Evolutionary conservation across 345 rosid species (phyloP), one percentile per base, ranked within the genome.

Genomic region (Ceriops zippeliana): DNA sequence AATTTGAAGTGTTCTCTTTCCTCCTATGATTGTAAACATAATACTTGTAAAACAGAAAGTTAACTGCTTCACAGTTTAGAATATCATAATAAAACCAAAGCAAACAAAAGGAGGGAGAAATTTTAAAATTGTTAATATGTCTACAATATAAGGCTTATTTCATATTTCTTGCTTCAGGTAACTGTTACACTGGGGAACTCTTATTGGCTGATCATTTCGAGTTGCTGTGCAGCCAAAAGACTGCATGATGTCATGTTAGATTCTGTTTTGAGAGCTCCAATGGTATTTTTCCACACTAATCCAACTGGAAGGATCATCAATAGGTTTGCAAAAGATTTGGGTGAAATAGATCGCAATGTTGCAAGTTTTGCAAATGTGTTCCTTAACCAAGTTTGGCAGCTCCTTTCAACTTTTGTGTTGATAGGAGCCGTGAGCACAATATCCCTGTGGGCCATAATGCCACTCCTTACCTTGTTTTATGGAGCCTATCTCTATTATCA

Each of bases 401-500:
- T 96, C 59, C 86, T 96, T 74, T 89, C 99, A 65, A 92, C 99
- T 34, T 82, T 96, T 79, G 84, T 86, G 62, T 81, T 96, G 88
- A 90, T 96, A 68, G 99, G 98, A 67, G 75, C 89, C 68, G 93
- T 96, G 70, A 96, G 98, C 91, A 92, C 97, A 58, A 83, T 92
- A 85, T 96, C 99, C 59, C 74, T 96, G 73, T 96, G 99, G 99
- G 90, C 99, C 83, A 89, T 96, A 73, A 77, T 92, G 97, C 99
- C 99, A 30, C 92, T 96, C 68, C 82, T 96, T 86, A 84, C 86
- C 54, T 83, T 90, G 71, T 96, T 96, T 84, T 96, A 90, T 81
- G 87, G 83, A 28, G 89, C 97, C 34, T 95, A 95, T 81, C 78
- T 95, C 37, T 95, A 95, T 77, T 95, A 90, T 77, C 99, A 95